A percentile compares a stretch with the other conserved stretches of the same genome.
Evolutionary conservation across 805 yeast genomes (phyloP).

Genomic region (Ogataea paradorogensis): DNA sequence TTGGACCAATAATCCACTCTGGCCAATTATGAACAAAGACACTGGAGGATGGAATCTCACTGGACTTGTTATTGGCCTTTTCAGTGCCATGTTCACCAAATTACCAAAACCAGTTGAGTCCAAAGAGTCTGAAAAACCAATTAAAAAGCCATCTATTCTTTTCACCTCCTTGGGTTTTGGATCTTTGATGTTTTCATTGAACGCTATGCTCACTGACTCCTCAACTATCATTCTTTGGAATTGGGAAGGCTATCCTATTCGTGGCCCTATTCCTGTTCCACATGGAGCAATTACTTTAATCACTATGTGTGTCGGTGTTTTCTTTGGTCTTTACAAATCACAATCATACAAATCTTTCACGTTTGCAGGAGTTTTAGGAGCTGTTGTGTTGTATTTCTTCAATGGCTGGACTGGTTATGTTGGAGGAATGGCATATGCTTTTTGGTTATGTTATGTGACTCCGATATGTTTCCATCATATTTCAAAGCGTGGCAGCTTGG

Average conservation of each 20-base stretch:
- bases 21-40: slow-evolving; percentile 87
- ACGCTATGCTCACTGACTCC: slow-evolving; percentile 77
- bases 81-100: slow-evolving; percentile 59
- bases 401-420: slow-evolving; percentile 69
- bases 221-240: slow-evolving; percentile 87
- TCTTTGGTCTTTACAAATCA: slow-evolving; percentile 41
- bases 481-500: slow-evolving; percentile 41
- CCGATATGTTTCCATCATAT: slow-evolving; percentile 58
- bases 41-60: slow-evolving; percentile 84
- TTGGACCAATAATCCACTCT: slow-evolving; percentile 87
- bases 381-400: slow-evolving; percentile 46
- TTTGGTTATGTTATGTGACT: slow-evolving; percentile 59
- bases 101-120: slow-evolving; percentile 14
- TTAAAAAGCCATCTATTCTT: slow-evolving; percentile 40
- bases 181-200: slow-evolving; percentile 64
- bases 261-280: slow-evolving; percentile 84
- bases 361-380: slow-evolving; percentile 45
- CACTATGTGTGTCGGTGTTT: slow-evolving; percentile 56
- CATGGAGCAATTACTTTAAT: slow-evolving; percentile 68
- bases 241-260: slow-evolving; percentile 94
- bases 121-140: background rate
- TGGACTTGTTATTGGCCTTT: slow-evolving; percentile 62
- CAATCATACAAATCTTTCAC: slow-evolving; percentile 22
- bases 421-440: slow-evolving; percentile 65
- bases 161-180: slow-evolving; percentile 71